Percentiles rank a stretch among this genome's conserved stretches.
These are phyloP conservation scores for Globisporangium spiculum DNA, from an alignment of 352 stramenopile genomes.

Conservation along the genomic window DNA sequence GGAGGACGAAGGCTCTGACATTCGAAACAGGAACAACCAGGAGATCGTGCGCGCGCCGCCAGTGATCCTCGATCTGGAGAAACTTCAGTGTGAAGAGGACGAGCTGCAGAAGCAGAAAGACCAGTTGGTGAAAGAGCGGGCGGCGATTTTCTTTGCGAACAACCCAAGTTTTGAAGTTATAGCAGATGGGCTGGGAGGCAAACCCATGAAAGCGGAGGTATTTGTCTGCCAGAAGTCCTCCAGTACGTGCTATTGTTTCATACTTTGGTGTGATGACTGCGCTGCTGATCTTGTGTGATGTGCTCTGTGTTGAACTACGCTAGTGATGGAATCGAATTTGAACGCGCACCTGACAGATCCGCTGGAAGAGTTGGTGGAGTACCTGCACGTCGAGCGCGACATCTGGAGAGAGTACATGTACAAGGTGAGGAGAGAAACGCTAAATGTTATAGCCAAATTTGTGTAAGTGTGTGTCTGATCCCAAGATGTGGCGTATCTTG, in stretches of 20 bases:
- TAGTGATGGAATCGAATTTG: conserved; percentile 66
- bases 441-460: background rate
- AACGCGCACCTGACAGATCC: conserved; percentile 77
- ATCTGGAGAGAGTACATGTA: conserved; percentile 83
- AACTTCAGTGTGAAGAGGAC: conserved; percentile 38
- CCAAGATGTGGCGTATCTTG: background rate
- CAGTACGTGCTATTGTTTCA: conserved; percentile 28
- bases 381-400: conserved; percentile 68
- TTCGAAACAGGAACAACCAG: conserved; percentile 25
- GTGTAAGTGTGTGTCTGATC: background rate
- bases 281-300: conserved; percentile 1
- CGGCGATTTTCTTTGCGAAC: conserved; percentile 67
- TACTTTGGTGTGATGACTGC: background rate
- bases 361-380: conserved; percentile 81
- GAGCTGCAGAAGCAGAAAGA: conserved; percentile 47
- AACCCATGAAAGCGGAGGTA: conserved; percentile 44
- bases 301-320: background rate
- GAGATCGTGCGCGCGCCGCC: conserved; percentile 43
- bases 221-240: conserved; percentile 78
- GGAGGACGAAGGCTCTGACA: conserved; percentile 53
- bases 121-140: conserved; percentile 55
- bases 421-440: conserved; percentile 35
- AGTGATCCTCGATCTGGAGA: conserved; percentile 34
- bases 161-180: conserved; percentile 64
- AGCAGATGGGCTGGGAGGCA: conserved; percentile 25